Conservation (phyloP, 306 rosid genomes). For the Biancaea sappan region DNA sequence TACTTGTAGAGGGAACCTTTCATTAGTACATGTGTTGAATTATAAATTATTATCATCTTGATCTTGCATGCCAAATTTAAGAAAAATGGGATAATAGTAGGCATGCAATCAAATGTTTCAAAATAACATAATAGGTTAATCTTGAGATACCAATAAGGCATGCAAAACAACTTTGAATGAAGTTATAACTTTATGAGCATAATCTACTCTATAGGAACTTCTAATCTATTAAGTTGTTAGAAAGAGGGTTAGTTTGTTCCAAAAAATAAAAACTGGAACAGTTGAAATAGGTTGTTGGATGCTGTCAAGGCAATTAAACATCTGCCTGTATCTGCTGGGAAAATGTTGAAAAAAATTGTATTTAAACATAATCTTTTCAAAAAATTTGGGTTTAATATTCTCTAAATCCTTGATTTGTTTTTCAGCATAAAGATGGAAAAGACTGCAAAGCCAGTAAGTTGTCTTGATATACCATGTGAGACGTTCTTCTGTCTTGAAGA, state of each 20-base stretch:
- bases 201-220: too few relatives aligned
- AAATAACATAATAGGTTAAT: too few relatives aligned
- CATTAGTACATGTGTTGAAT: neutral
- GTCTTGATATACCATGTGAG: too few relatives aligned
- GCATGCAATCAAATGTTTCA: neutral
- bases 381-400: neutral
- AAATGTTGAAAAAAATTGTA: neutral
- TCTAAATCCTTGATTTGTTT: slow-evolving; percentile 20
- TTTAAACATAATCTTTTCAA: neutral
- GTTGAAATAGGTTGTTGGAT: neutral
- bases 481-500: too few relatives aligned
- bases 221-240: too few relatives aligned
- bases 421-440: slow-evolving; percentile 1
- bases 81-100: neutral
- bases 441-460: slow-evolving; percentile 19
- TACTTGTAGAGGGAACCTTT: neutral
- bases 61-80: neutral
- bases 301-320: neutral
- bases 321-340: neutral
- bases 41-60: neutral
- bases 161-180: neutral
- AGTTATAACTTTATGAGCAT: too few relatives aligned
- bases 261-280: too few relatives aligned
- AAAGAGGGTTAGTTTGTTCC: too few relatives aligned
- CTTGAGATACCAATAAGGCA: neutral